Conservation (phyloP, 2,329 filamentous ascomycete genomes). For the Diaporthe destruens region DNA sequence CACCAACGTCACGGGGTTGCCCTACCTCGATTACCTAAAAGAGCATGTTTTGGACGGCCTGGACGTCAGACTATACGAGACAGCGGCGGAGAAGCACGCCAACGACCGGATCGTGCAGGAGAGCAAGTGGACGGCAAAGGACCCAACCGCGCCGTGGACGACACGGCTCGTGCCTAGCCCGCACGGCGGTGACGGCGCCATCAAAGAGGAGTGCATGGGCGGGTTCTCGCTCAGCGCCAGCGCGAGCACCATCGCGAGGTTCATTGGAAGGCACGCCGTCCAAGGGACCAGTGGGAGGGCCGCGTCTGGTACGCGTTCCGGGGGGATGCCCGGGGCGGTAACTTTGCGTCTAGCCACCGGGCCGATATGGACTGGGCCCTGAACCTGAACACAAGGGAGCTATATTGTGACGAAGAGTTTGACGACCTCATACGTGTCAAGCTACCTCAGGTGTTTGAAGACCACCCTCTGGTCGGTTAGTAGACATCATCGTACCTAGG, state of each 20-base stretch:
- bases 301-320: too few species aligned
- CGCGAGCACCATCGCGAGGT: not conserved
- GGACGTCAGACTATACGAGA: not conserved
- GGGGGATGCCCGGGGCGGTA: too few species aligned
- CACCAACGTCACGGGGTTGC: not conserved
- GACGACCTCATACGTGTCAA: too few species aligned
- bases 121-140: not conserved
- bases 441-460: too few species aligned
- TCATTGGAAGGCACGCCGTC: too few species aligned
- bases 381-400: too few species aligned
- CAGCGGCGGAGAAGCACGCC: not conserved
- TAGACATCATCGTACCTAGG: too few species aligned
- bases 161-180: not conserved
- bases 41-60: not conserved
- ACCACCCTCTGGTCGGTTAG: too few species aligned
- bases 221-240: not conserved
- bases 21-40: not conserved
- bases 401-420: too few species aligned
- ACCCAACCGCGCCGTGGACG: not conserved
- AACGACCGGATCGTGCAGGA: not conserved
- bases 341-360: too few species aligned
- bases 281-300: too few species aligned
- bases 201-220: not conserved
- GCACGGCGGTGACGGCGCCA: not conserved
- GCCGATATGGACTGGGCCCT: too few species aligned